These are phyloP conservation scores for Tulasnella sp. DNA, from an alignment of 768 basidiomycete genomes.

Conservation along the genomic window DNA sequence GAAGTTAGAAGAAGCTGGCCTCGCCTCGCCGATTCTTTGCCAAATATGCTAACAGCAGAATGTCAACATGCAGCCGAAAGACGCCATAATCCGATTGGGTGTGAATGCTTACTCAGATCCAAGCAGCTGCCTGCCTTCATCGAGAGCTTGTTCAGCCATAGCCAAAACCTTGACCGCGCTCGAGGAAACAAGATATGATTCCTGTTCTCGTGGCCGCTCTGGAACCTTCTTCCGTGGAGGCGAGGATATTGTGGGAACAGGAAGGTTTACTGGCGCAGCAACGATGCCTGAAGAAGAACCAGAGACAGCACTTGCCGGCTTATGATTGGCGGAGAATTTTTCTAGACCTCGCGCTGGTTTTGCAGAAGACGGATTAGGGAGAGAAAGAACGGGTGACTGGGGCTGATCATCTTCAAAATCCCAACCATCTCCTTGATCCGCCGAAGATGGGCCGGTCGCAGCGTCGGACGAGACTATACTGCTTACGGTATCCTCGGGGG, in stretches of 20 bases:
- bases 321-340: slow-evolving; percentile 50
- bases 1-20: slow-evolving; percentile 59
- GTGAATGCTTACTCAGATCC: slow-evolving; percentile 42
- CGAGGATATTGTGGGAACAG: slow-evolving; percentile 1
- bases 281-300: neutral
- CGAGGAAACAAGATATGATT: slow-evolving; percentile 58
- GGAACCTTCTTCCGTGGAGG: neutral
- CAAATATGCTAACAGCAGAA: slow-evolving; percentile 41
- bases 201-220: slow-evolving; percentile 38
- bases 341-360: slow-evolving; percentile 58
- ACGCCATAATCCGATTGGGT: slow-evolving; percentile 13
- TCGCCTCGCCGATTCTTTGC: slow-evolving; percentile 36
- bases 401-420: slow-evolving; percentile 56
- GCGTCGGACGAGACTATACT: neutral
- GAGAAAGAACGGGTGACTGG: slow-evolving; percentile 5
- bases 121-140: slow-evolving; percentile 63
- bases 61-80: slow-evolving; percentile 24
- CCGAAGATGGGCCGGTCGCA: slow-evolving; percentile 20
- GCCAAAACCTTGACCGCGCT: slow-evolving; percentile 52
- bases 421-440: slow-evolving; percentile 59
- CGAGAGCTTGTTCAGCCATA: slow-evolving; percentile 57
- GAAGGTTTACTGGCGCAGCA: neutral
- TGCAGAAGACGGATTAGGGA: slow-evolving; percentile 31
- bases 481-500: neutral
- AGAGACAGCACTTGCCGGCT: neutral